A percentile compares a stretch with the other conserved stretches of the same genome.
Evolutionary conservation across 176 grass and related monocot genomes (phyloP).

Genomic region (Phoenix dactylifera): DNA sequence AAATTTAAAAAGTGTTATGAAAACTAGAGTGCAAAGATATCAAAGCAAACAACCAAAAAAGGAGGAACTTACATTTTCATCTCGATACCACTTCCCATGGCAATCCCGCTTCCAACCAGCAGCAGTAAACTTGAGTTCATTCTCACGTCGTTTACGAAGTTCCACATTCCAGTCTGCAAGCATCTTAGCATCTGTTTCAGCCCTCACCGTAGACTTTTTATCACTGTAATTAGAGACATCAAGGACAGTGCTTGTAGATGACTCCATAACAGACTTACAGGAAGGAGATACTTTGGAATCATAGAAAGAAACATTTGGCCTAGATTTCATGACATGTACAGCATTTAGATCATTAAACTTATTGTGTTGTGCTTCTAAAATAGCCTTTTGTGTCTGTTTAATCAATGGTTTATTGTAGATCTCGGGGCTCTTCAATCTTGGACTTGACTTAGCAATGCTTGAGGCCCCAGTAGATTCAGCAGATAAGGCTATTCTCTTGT

Average conservation of each 20-base stretch:
- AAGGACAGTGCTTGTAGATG: not conserved
- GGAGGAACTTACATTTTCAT: constrained; percentile 55
- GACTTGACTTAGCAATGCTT: constrained; percentile 9
- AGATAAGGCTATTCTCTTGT: constrained; percentile 54
- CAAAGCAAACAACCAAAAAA: not conserved
- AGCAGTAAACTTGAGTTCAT: constrained; percentile 61
- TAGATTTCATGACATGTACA: constrained; percentile 15
- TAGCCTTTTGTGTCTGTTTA: constrained; percentile 37
- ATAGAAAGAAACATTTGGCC: constrained; percentile 2
- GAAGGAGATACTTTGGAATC: constrained; percentile 4
- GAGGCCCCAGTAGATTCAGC: constrained; percentile 28
- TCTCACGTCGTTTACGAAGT: constrained; percentile 25
- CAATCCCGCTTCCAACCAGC: constrained; percentile 59
- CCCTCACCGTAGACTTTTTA: constrained; percentile 1
- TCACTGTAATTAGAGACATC: constrained; percentile 12
- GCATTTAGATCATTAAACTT: constrained; percentile 28
- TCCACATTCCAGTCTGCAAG: constrained; percentile 27
- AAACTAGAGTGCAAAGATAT: not conserved
- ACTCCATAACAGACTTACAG: constrained; percentile 11
- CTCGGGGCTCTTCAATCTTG: constrained; percentile 1
- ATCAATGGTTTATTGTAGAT: constrained; percentile 46
- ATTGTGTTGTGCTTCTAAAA: constrained; percentile 49
- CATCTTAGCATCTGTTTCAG: constrained; percentile 19
- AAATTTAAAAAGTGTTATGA: too few relatives aligned
- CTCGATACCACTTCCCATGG: constrained; percentile 75